A percentile compares a stretch with the other conserved stretches of the same genome.
Evolutionary conservation across 2,329 filamentous ascomycete genomes (phyloP).

Genomic region (Pseudogymnoascus sp.): DNA sequence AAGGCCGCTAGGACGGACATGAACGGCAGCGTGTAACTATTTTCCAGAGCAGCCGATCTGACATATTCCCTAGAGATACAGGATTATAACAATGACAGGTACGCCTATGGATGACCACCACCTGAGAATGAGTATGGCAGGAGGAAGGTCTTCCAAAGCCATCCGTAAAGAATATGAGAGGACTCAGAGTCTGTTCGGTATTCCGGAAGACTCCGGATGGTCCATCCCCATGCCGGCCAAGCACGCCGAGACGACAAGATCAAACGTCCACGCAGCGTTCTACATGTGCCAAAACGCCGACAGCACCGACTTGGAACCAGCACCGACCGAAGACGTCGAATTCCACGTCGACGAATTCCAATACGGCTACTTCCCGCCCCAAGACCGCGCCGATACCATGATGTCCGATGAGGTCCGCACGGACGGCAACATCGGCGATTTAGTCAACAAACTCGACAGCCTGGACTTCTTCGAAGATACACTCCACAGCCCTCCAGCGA

Average conservation of each 20-base stretch:
- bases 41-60: background rate
- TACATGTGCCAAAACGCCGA: conserved; percentile 76
- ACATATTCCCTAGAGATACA: background rate
- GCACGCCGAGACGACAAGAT: conserved; percentile 76
- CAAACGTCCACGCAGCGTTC: conserved; percentile 92
- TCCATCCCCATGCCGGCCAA: conserved; percentile 87
- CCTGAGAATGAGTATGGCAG: conserved; percentile 95
- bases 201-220: conserved; percentile 93
- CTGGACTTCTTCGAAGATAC: conserved; percentile 71
- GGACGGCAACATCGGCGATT: conserved; percentile 69
- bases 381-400: conserved; percentile 67
- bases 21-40: too few species aligned
- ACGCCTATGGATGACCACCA: conserved; percentile 91
- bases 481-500: conserved; percentile 50
- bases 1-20: background rate
- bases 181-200: conserved; percentile 90
- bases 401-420: conserved; percentile 64
- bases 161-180: conserved; percentile 92
- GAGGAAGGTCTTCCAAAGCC: conserved; percentile 65
- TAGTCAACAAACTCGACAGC: conserved; percentile 72
- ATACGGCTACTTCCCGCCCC: conserved; percentile 54
- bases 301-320: conserved; percentile 48
- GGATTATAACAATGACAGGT: conserved; percentile 90
- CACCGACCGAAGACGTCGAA: conserved; percentile 73
- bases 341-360: conserved; percentile 82